These are phyloP conservation scores for Pholiota molesta DNA, from an alignment of 768 basidiomycete genomes.

Conservation along the genomic window DNA sequence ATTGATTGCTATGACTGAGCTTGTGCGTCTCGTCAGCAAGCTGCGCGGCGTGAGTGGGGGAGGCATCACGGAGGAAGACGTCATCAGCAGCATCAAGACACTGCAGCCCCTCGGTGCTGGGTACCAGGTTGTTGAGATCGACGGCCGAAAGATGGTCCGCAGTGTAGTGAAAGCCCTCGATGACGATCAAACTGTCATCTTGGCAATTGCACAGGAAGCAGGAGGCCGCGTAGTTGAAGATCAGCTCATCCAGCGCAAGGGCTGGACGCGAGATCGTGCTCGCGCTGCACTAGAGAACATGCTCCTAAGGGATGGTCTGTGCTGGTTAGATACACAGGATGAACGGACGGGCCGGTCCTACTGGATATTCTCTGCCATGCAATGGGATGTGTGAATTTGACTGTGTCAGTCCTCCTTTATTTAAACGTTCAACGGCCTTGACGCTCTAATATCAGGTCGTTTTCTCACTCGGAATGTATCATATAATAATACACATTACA, in stretches of 20 bases:
- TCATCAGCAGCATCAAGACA: conserved; percentile 81
- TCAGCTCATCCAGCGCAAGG: conserved; percentile 56
- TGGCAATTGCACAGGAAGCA: conserved; percentile 70
- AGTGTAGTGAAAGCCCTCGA: conserved; percentile 92
- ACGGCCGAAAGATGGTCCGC: conserved; percentile 79
- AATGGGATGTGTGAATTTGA: conserved; percentile 65
- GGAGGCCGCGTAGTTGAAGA: conserved; percentile 75
- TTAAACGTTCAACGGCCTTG: not conserved
- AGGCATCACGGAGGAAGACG: conserved; percentile 84
- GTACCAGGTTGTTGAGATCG: conserved; percentile 80
- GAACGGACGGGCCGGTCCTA: conserved; percentile 66
- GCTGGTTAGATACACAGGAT: conserved; percentile 95
- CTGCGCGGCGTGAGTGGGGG: conserved; percentile 71
- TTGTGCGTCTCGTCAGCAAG: conserved; percentile 76
- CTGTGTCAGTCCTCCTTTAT: not conserved
- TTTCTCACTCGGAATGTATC: conserved; percentile 5
- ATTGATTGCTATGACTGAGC: conserved; percentile 85
- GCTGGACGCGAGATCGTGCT: conserved; percentile 82
- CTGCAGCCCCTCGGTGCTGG: conserved; percentile 90
- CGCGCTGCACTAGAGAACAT: conserved; percentile 85
- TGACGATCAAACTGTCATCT: conserved; percentile 82
- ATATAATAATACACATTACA: conserved; percentile 15
- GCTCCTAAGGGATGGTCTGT: conserved; percentile 87
- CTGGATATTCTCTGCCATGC: conserved; percentile 89
- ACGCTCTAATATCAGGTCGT: not conserved